A percentile compares a stretch with the other conserved stretches of the same genome.
Conservation (phyloP, 208 protist genomes). For the Leishmania martiniquensis region DNA sequence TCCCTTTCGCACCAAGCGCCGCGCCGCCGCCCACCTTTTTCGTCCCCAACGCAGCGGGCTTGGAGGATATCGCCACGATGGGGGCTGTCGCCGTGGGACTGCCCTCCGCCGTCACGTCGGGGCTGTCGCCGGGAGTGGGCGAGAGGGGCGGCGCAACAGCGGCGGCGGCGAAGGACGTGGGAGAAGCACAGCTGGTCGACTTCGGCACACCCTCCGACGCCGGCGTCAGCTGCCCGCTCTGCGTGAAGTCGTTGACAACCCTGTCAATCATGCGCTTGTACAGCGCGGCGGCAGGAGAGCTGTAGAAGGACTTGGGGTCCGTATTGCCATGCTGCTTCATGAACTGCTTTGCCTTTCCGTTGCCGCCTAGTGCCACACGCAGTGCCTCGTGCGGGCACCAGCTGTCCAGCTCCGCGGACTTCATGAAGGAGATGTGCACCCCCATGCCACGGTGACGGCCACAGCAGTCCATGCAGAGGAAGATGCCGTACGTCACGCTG, state of each 20-base stretch:
- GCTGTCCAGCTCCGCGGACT: constrained; percentile 91
- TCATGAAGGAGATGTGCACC: constrained; percentile 97
- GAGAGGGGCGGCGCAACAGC: constrained; percentile 10
- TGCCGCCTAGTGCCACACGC: constrained; percentile 92
- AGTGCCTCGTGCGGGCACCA: constrained; percentile 88
- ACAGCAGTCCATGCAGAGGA: constrained; percentile 98
- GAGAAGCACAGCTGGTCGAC: not conserved
- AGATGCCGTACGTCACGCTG: constrained; percentile 96
- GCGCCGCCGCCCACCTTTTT: constrained; percentile 26
- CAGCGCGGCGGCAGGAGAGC: constrained; percentile 45
- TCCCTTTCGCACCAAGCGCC: constrained; percentile 22
- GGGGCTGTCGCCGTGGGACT: constrained; percentile 35
- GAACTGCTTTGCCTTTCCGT: constrained; percentile 72
- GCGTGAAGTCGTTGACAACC: constrained; percentile 53
- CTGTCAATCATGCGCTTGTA: constrained; percentile 81
- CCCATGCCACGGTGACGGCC: constrained; percentile 95
- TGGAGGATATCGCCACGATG: constrained; percentile 38
- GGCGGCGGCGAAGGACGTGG: constrained; percentile 5
- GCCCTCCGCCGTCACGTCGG: constrained; percentile 21
- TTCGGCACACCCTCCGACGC: constrained; percentile 1
- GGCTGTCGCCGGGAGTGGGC: constrained; percentile 9
- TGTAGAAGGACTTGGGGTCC: constrained; percentile 78
- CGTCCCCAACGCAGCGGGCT: constrained; percentile 16
- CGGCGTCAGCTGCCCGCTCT: constrained; percentile 14
- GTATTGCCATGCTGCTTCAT: constrained; percentile 85